A percentile compares a stretch with the other conserved stretches of the same genome.
Conservation (phyloP, 768 basidiomycete genomes). For the Terana coerulea region DNA sequence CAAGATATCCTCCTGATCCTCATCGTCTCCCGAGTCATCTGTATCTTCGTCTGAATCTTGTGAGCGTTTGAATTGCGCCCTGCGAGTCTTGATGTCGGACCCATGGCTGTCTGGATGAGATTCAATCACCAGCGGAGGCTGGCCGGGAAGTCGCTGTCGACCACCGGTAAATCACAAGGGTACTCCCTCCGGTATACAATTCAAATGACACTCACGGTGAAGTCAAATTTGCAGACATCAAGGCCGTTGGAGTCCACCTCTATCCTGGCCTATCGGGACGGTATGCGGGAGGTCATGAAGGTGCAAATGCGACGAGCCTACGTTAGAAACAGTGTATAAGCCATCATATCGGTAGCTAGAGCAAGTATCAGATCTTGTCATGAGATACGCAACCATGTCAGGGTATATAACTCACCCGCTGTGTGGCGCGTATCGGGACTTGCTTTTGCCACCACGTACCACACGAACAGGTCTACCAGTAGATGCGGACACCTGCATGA, state of each 20-base stretch:
- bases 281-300: background rate
- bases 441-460: background rate
- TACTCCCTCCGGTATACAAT: too few species aligned
- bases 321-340: background rate
- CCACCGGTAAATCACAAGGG: too few species aligned
- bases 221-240: too few species aligned
- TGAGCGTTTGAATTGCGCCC: background rate
- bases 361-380: background rate
- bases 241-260: background rate
- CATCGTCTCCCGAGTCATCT: background rate
- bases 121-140: background rate
- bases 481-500: background rate
- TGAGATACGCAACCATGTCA: background rate
- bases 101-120: background rate
- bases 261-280: background rate
- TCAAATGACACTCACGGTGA: too few species aligned
- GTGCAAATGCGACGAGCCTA: background rate
- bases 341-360: background rate
- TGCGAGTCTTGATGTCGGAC: background rate
- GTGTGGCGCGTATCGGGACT: constrained; percentile 3
- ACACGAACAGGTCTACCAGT: constrained; percentile 1
- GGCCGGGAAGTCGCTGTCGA: background rate
- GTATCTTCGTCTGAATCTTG: background rate
- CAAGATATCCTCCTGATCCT: background rate
- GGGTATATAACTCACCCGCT: background rate